Conservation (phyloP, 306 rosid species). For the Prunus dulcis region DNA sequence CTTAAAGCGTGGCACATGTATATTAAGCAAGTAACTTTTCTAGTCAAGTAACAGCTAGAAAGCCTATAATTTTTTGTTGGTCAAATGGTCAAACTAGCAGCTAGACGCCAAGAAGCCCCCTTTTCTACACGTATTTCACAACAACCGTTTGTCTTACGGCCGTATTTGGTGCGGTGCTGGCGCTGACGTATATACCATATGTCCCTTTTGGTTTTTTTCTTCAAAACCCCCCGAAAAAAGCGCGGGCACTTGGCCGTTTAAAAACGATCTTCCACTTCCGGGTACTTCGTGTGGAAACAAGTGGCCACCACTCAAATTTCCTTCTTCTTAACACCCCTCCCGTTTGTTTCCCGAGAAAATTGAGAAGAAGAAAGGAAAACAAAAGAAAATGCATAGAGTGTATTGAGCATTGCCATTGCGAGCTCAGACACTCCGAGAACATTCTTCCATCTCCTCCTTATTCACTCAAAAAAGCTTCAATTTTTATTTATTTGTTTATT, state of each 20-base stretch:
- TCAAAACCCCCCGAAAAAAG: neutral
- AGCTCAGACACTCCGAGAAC: neutral
- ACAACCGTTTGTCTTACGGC: too few species aligned
- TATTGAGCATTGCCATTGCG: neutral
- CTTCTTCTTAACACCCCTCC: neutral
- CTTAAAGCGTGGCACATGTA: too few species aligned
- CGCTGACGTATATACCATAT: too few species aligned
- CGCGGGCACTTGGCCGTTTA: conserved; percentile 5
- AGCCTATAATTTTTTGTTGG: too few species aligned
- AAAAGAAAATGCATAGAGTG: neutral
- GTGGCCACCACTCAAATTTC: neutral
- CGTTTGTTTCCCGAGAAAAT: conserved; percentile 18
- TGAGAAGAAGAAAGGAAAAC: neutral
- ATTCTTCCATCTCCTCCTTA: neutral
- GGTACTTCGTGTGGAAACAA: neutral
- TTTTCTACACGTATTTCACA: too few species aligned
- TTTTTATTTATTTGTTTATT: neutral
- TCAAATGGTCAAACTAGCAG: too few species aligned
- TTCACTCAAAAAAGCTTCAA: neutral
- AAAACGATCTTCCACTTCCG: neutral
- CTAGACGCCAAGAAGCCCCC: too few species aligned
- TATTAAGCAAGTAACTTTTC: too few species aligned
- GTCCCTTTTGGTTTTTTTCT: neutral
- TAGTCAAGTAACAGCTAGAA: too few species aligned
- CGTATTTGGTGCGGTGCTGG: too few species aligned